A percentile compares a stretch with the other conserved stretches of the same genome.
Conservation (phyloP, 257 asterid species). For the Solanum arcanum region DNA sequence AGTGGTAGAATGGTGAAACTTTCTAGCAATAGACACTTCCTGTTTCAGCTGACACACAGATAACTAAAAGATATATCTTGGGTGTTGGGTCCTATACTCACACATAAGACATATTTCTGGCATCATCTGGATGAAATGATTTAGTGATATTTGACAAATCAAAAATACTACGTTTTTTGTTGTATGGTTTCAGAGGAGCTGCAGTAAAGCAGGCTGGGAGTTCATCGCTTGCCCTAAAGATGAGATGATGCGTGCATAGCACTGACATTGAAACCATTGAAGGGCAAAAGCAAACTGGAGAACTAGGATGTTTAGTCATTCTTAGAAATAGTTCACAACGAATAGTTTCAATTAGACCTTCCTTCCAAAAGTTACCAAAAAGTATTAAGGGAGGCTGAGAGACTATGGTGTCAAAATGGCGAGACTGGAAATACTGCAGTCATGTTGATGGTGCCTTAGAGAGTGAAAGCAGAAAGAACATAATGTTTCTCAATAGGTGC, state of each 20-base stretch:
- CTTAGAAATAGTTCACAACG: background rate
- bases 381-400: background rate
- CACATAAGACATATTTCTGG: background rate
- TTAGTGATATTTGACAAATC: background rate
- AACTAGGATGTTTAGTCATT: background rate
- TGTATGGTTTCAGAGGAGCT: background rate
- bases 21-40: background rate
- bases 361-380: background rate
- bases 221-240: background rate
- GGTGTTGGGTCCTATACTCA: background rate
- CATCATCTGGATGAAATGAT: background rate
- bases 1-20: background rate
- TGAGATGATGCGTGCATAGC: background rate
- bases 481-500: background rate
- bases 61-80: background rate
- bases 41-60: background rate
- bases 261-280: background rate
- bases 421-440: background rate
- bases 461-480: background rate
- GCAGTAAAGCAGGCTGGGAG: background rate
- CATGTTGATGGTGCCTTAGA: background rate
- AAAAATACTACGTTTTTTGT: background rate
- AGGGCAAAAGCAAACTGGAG: background rate
- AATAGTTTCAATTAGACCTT: background rate
- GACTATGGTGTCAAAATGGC: background rate